These are phyloP conservation scores for Phytophthora rubi DNA, from an alignment of 352 stramenopile genomes.

Conservation along the genomic window DNA sequence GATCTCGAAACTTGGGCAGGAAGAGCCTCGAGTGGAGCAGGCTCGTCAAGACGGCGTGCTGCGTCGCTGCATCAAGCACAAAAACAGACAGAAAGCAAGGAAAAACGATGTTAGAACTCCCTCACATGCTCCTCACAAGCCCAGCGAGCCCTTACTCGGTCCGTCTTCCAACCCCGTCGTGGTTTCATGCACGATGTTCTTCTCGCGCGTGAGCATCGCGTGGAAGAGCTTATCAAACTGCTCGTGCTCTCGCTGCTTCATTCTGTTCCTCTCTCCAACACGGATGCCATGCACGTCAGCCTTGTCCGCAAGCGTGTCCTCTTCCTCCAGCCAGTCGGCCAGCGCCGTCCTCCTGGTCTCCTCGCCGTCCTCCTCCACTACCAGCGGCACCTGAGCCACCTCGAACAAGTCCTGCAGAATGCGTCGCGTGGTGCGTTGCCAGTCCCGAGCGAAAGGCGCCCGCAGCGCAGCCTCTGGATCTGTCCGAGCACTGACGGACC, in stretches of 20 bases:
- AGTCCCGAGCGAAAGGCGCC: conserved; percentile 65
- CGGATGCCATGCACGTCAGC: conserved; percentile 40
- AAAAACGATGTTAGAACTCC: not conserved
- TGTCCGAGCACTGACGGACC: conserved; percentile 19
- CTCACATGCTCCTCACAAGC: not conserved
- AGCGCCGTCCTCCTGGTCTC: conserved; percentile 42
- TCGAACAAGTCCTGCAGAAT: conserved; percentile 69
- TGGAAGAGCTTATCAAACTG: conserved; percentile 71
- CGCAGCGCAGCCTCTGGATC: conserved; percentile 45
- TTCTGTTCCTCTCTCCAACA: conserved; percentile 51
- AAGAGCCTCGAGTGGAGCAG: conserved; percentile 68
- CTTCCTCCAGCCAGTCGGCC: conserved; percentile 61
- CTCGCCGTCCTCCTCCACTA: conserved; percentile 8
- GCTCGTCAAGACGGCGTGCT: conserved; percentile 69
- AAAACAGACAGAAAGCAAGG: too few relatives aligned
- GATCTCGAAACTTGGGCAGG: conserved; percentile 60
- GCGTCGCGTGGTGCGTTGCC: conserved; percentile 69
- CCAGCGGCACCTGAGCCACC: conserved; percentile 58
- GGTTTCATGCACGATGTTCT: conserved; percentile 73
- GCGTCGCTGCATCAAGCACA: conserved; percentile 32
- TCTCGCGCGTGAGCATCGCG: conserved; percentile 70
- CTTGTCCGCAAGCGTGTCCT: conserved; percentile 44
- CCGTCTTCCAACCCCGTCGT: conserved; percentile 81
- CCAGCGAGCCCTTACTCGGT: conserved; percentile 44
- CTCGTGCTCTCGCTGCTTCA: conserved; percentile 45